Base-by-base conservation (phyloP, 2,329 filamentous ascomycete genomes). In the Dryadomyces quercus-mongolicae region DNA sequence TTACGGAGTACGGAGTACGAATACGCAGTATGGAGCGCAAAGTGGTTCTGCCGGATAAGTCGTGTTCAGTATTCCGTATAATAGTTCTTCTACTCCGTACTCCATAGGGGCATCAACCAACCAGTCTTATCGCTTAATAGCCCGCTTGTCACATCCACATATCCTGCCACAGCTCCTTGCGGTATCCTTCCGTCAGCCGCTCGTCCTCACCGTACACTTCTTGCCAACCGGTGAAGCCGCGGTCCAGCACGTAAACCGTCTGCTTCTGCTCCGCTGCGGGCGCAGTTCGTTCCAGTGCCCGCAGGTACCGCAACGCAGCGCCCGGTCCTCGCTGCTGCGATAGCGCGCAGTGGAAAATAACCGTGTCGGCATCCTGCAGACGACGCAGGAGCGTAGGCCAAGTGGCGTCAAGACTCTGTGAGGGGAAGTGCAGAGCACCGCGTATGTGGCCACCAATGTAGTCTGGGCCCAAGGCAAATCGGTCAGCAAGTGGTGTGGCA, bases 321-420 rank as follows among this genome's bases (percentile, higher is more conserved):
- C 79, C 79, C 0, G 93, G 93, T 0, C 93, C 93, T 1, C 93
- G 78, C 71, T 95, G 86, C 72, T 97, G 93, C 61, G 86, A 92
- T 54, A 97, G 74, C 18, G 88, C 86, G 70, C 93, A 98, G 71
- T 98, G 93, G 68, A 98, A 98, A 1, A 98, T 81, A 15, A 98
- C 89, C 12, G 78, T 85, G 54, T 93, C 81, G 68, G 89, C 90
- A 64, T 85, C 82, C 60, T 81, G 74, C 49, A 96, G 78, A 46
- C 78, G 82, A 55, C 88, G 82, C 13, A 95, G 76, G n/a, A 98
- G 80, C 59, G 90, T 88, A 0, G 91, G 86, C 68, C 93, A 81
- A 60, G 78, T 81, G 65, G 80, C 79, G 62, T 95, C 88, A 50
- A 97, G 78, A 18, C 81, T 80, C 48, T 71, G 71, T 51, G 80